Conservation (phyloP, 306 rosid genomes). For the Pyrus communis region DNA sequence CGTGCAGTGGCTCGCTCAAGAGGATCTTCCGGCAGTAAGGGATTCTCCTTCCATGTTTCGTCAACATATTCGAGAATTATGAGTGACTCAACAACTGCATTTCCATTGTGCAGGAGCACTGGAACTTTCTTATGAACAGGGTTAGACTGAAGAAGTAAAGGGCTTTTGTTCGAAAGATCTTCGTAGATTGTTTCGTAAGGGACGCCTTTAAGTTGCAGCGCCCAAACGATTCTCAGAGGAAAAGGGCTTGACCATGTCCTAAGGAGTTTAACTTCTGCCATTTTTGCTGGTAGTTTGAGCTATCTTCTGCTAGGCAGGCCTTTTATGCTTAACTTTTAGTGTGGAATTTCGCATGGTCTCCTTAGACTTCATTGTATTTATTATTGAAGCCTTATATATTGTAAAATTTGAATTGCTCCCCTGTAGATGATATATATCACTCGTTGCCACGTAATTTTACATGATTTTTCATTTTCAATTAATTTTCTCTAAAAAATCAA, state of each 20-base stretch:
- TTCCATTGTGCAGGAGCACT: constrained; percentile 31
- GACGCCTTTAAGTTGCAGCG: constrained; percentile 27
- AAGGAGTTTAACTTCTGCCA: constrained; percentile 18
- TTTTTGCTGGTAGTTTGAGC: neutral
- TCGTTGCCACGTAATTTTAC: neutral
- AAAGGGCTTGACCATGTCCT: constrained; percentile 29
- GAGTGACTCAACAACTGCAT: constrained; percentile 17
- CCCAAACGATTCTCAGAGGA: constrained; percentile 29
- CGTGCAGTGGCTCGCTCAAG: constrained; percentile 15
- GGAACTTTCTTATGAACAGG: constrained; percentile 20
- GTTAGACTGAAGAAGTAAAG: constrained; percentile 24
- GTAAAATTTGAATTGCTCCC: neutral
- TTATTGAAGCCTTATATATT: neutral
- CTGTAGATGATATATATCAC: too few species aligned
- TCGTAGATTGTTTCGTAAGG: constrained; percentile 19
- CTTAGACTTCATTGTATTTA: neutral
- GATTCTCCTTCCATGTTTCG: constrained; percentile 24
- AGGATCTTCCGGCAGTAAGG: constrained; percentile 24
- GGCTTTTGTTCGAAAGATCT: constrained; percentile 34
- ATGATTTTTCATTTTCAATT: neutral
- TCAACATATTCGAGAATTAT: constrained; percentile 32
- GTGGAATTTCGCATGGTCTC: neutral
- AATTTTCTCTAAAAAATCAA: too few species aligned
- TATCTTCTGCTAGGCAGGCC: neutral
- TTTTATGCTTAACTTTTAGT: neutral